Evolutionary conservation across 768 basidiomycete genomes (phyloP).

Genomic region (Mycena indigotica): DNA sequence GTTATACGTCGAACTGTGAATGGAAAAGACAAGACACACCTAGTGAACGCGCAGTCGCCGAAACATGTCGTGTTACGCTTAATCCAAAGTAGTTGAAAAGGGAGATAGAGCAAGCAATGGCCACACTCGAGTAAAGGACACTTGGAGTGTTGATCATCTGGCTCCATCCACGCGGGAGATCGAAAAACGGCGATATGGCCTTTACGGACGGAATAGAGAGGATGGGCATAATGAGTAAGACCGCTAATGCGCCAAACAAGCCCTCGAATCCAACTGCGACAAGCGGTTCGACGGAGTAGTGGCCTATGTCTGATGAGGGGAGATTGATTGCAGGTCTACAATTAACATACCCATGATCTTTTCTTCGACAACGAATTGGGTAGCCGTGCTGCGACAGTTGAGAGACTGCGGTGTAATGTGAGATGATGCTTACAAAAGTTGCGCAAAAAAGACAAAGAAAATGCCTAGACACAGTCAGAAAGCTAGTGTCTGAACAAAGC

Average conservation of each 20-base stretch:
- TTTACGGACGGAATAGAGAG: constrained; percentile 71
- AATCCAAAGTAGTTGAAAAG: constrained; percentile 89
- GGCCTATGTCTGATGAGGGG: constrained; percentile 34
- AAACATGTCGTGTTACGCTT: constrained; percentile 90
- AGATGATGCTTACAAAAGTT: constrained; percentile 76
- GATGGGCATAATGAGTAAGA: constrained; percentile 78
- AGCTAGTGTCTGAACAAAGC: constrained; percentile 19
- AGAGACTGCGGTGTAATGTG: not conserved
- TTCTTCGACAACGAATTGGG: constrained; percentile 95
- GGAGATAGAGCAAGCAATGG: constrained; percentile 75
- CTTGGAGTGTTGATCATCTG: constrained; percentile 82
- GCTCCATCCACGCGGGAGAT: constrained; percentile 84
- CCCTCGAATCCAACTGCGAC: constrained; percentile 96
- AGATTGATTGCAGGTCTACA: not conserved
- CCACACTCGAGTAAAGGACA: constrained; percentile 68
- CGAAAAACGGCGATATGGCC: constrained; percentile 73
- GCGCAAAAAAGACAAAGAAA: constrained; percentile 90
- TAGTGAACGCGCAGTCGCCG: constrained; percentile 89
- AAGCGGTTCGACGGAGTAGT: constrained; percentile 83
- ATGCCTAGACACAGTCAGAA: constrained; percentile 59
- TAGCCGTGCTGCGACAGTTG: constrained; percentile 66
- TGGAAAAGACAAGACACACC: too few species aligned
- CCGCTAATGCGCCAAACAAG: constrained; percentile 82
- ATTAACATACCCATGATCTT: constrained; percentile 75
- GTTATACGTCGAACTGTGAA: too few species aligned